These are phyloP conservation scores for Fraxinus quadrangulata DNA, from an alignment of 257 asterid species.

Conservation along the genomic window DNA sequence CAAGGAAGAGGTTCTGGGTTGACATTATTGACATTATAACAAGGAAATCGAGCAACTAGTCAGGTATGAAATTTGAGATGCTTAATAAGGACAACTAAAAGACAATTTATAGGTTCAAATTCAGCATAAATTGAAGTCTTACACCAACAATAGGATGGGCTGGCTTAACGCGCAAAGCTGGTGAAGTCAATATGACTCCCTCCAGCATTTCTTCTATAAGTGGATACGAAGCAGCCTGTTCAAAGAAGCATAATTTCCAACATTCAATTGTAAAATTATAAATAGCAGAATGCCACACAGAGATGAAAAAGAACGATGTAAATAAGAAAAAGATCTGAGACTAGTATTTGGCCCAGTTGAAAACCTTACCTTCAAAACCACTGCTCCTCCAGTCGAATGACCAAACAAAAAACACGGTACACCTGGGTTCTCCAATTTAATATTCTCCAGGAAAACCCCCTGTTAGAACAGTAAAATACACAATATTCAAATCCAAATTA, in stretches of 20 bases:
- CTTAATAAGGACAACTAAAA: not conserved
- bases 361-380: conserved; percentile 76
- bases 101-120: not conserved
- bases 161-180: conserved; percentile 97
- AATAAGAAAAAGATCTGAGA: not conserved
- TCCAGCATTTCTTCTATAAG: conserved; percentile 79
- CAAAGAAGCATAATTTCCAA: conserved; percentile 25
- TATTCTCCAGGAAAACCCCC: conserved; percentile 79
- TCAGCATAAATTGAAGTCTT: conserved; percentile 37
- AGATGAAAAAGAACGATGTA: not conserved
- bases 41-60: not conserved
- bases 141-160: conserved; percentile 95
- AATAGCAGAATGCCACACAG: not conserved
- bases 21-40: not conserved
- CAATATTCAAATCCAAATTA: conserved; percentile 11
- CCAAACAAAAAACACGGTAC: conserved; percentile 94
- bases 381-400: conserved; percentile 99
- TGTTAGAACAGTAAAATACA: conserved; percentile 27
- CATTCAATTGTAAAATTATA: conserved; percentile 10
- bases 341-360: not conserved
- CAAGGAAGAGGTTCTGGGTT: not conserved
- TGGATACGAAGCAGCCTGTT: conserved; percentile 81
- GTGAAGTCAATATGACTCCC: conserved; percentile 93
- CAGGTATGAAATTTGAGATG: not conserved
- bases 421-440: conserved; percentile 72